Evolutionary conservation across 805 yeast species (phyloP).

Genomic region (Cyberlindnera bimundalis): DNA sequence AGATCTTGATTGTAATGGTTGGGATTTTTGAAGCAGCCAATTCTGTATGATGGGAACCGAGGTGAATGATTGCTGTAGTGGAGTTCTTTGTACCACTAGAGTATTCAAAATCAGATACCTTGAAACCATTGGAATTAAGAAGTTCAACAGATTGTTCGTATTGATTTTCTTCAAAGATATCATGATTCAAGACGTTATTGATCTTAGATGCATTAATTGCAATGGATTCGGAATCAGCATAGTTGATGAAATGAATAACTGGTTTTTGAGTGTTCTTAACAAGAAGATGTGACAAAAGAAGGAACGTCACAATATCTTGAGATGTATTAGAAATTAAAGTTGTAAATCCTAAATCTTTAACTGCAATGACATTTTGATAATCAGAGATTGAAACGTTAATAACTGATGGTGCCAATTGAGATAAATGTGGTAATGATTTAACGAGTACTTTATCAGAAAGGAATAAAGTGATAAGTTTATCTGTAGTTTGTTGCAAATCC

Average conservation of each 20-base stretch:
- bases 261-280: slow-evolving; percentile 48
- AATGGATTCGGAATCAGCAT: slow-evolving; percentile 15
- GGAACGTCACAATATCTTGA: slow-evolving; percentile 49
- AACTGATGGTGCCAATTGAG: slow-evolving; percentile 45
- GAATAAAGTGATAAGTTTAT: slow-evolving; percentile 31
- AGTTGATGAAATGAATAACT: slow-evolving; percentile 68
- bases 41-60: slow-evolving; percentile 10
- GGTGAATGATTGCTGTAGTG: slow-evolving; percentile 45
- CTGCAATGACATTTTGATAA: slow-evolving; percentile 63
- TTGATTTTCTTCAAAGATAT: slow-evolving; percentile 22
- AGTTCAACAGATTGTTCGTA: slow-evolving; percentile 34
- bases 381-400: slow-evolving; percentile 65
- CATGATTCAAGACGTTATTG: slow-evolving; percentile 19
- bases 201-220: slow-evolving; percentile 17
- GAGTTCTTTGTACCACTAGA: slow-evolving; percentile 42
- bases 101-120: slow-evolving; percentile 33
- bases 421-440: slow-evolving; percentile 56
- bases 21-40: slow-evolving; percentile 17
- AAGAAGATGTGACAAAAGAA: slow-evolving; percentile 56
- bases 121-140: slow-evolving; percentile 24
- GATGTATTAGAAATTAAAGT: slow-evolving; percentile 64
- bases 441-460: slow-evolving; percentile 53
- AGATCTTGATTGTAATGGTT: slow-evolving; percentile 66
- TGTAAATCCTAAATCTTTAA: slow-evolving; percentile 65
- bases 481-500: slow-evolving; percentile 7